phyloP scores from a whole-genome alignment of 106 monocot genomes.

The Ottelia alismoides region DNA sequence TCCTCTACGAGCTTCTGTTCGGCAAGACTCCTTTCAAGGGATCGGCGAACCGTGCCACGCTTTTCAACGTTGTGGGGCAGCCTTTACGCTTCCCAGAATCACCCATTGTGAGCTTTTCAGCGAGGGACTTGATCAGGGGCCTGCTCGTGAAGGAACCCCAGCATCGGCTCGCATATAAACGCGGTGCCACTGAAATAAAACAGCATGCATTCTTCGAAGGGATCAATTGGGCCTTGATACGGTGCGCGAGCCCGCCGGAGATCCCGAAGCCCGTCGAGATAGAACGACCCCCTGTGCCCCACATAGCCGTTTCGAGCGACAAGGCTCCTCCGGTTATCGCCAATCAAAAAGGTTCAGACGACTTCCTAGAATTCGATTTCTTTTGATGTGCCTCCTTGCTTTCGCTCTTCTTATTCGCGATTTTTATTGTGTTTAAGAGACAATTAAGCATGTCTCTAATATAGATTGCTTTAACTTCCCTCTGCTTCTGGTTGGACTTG shows the following conservation, averaged over 20 bases:
- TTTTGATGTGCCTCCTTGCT: conserved; percentile 1
- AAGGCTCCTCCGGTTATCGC: neutral
- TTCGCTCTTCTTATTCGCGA: too few species aligned
- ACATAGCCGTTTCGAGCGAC: neutral
- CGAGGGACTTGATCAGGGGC: conserved; percentile 12
- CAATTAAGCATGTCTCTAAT: too few species aligned
- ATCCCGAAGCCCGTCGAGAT: conserved; percentile 7
- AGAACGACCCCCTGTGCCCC: neutral
- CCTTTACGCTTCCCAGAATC: conserved; percentile 12
- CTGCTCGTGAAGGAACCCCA: conserved; percentile 11
- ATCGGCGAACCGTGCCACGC: conserved; percentile 4
- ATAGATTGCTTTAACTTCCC: too few species aligned
- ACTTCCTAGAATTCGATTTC: conserved; percentile 13
- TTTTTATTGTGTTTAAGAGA: too few species aligned
- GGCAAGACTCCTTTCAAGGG: conserved; percentile 10
- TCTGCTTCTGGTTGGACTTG: too few species aligned
- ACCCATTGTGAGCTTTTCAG: conserved; percentile 7
- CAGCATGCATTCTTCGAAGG: conserved; percentile 13
- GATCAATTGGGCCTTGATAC: conserved; percentile 10
- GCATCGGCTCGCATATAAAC: conserved; percentile 8
- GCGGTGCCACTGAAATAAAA: conserved; percentile 8
- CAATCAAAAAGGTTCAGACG: conserved; percentile 3
- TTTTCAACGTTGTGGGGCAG: conserved; percentile 8
- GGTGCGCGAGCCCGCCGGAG: conserved; percentile 9
- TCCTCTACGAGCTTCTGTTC: conserved; percentile 8